Conservation (phyloP, 441 rosid species). For the Brassica balearica region DNA sequence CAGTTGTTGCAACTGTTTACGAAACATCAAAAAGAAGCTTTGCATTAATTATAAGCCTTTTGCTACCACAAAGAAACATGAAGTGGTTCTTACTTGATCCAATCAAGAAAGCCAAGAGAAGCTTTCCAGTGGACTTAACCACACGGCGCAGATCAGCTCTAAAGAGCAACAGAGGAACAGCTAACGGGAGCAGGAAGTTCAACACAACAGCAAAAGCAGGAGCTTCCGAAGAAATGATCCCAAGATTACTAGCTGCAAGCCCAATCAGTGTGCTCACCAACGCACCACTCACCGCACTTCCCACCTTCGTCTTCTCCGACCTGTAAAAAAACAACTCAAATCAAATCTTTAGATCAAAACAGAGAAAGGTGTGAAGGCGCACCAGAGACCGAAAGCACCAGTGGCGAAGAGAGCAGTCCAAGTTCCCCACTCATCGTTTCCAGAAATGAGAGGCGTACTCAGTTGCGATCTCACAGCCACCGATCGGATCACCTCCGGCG, state of each 20-base stretch:
- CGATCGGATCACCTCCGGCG: conserved; percentile 45
- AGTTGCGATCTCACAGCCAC: conserved; percentile 61
- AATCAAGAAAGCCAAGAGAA: conserved; percentile 72
- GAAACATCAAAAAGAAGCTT: conserved; percentile 20
- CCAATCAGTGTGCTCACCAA: conserved; percentile 79
- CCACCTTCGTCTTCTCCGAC: conserved; percentile 85
- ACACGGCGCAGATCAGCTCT: conserved; percentile 83
- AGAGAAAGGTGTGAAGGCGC: conserved; percentile 6
- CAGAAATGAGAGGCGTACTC: conserved; percentile 69
- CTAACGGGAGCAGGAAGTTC: conserved; percentile 72
- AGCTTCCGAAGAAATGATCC: conserved; percentile 64
- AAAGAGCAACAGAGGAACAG: conserved; percentile 75
- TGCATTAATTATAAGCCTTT: background rate
- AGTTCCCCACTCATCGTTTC: conserved; percentile 81
- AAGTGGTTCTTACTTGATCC: conserved; percentile 63
- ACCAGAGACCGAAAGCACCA: conserved; percentile 92
- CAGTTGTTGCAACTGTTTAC: conserved; percentile 69
- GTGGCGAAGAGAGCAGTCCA: conserved; percentile 88
- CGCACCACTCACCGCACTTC: conserved; percentile 77
- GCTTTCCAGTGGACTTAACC: conserved; percentile 68
- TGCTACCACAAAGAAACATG: background rate
- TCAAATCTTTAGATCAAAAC: conserved; percentile 12
- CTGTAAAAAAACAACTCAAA: conserved; percentile 39
- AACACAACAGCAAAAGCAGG: conserved; percentile 64
- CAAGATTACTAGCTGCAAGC: conserved; percentile 75